Evolutionary conservation across 352 stramenopile genomes (phyloP).

Genomic region (Phytopythium mirpurense): DNA sequence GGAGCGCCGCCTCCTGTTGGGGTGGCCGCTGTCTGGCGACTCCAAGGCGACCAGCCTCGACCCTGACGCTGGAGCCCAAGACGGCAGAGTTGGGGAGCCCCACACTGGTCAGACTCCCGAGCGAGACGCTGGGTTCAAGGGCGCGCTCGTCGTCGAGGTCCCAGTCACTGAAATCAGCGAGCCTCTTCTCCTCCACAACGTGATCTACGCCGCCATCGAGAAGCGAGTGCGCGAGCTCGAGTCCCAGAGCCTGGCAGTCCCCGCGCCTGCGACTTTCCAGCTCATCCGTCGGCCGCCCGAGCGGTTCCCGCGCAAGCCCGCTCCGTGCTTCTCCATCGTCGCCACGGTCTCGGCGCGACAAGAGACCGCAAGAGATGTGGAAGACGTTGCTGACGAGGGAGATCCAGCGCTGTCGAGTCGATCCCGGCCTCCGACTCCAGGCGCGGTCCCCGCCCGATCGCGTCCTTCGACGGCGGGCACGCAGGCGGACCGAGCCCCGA

Average conservation of each 20-base stretch:
- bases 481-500: conserved; percentile 2
- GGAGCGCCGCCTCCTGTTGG: not conserved
- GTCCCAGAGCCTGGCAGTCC: conserved; percentile 52
- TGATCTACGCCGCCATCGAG: conserved; percentile 49
- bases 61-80: not conserved
- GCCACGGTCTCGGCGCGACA: not conserved
- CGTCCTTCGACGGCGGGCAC: conserved; percentile 18
- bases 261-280: conserved; percentile 59
- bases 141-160: conserved; percentile 38
- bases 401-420: not conserved
- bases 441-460: not conserved
- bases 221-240: conserved; percentile 65
- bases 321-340: conserved; percentile 44
- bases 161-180: conserved; percentile 36
- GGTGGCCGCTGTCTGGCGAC: not conserved
- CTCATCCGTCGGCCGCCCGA: conserved; percentile 66
- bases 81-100: not conserved
- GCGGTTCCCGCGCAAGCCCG: conserved; percentile 50
- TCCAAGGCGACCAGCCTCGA: not conserved
- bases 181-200: conserved; percentile 49
- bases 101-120: not conserved
- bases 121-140: not conserved
- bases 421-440: not conserved
- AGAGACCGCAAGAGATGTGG: not conserved
- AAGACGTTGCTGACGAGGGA: not conserved